phyloP scores from a whole-genome alignment of 129 eudicot genomes.

The Flaveria linearis region DNA sequence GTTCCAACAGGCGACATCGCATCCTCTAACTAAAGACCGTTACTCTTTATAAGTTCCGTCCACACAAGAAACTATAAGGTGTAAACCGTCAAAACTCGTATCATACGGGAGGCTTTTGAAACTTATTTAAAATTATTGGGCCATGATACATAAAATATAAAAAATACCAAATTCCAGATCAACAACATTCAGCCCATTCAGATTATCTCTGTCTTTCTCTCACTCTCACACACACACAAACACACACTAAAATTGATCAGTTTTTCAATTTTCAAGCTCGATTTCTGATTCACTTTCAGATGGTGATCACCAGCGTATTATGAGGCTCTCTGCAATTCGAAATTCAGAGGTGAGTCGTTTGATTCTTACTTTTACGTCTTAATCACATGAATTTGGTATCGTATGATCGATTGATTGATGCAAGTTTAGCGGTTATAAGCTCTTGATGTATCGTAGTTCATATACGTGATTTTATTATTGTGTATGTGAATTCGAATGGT shows the following conservation, averaged over 20 bases:
- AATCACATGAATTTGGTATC: constrained; percentile 22
- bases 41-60: background rate
- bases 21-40: no score
- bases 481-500: constrained; percentile 16
- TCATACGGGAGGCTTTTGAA: constrained; percentile 16
- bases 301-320: constrained; percentile 17
- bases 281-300: constrained; percentile 25
- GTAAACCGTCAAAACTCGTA: background rate
- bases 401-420: background rate
- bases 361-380: background rate
- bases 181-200: constrained; percentile 38
- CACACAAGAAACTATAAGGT: constrained; percentile 15
- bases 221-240: constrained; percentile 30
- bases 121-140: constrained; percentile 32
- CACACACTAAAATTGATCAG: background rate
- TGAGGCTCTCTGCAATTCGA: constrained; percentile 1
- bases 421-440: constrained; percentile 12
- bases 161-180: constrained; percentile 33
- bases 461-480: constrained; percentile 3
- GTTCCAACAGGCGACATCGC: no score
- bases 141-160: constrained; percentile 26
- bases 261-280: constrained; percentile 9
- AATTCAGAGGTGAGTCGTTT: constrained; percentile 27
- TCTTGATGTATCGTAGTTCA: background rate
- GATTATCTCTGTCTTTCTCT: constrained; percentile 34